These are phyloP conservation scores for Annulohypoxylon stygium DNA, from an alignment of 495 filamentous ascomycete species.

Conservation along the genomic window DNA sequence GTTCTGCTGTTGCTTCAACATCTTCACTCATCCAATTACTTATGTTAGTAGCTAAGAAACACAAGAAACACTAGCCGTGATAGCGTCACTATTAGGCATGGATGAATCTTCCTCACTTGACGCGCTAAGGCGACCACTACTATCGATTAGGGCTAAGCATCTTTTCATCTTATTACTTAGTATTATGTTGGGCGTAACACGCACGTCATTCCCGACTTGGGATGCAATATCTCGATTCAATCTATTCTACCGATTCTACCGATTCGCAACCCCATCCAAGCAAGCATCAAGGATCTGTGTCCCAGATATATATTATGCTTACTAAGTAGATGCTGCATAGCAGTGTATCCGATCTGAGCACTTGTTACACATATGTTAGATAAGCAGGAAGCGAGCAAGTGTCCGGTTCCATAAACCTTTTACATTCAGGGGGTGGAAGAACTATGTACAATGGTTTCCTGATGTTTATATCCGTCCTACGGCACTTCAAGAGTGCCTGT, in stretches of 20 bases:
- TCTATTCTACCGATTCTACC: too few species aligned
- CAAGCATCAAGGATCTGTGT: too few species aligned
- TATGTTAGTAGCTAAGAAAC: neutral
- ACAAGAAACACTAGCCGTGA: neutral
- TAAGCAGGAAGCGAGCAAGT: too few species aligned
- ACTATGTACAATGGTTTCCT: neutral
- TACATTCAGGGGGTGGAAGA: neutral
- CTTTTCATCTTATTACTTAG: too few species aligned
- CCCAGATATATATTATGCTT: too few species aligned
- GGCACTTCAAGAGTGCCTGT: slow-evolving; percentile 56
- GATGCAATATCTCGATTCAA: too few species aligned
- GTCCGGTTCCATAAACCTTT: neutral
- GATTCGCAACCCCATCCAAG: too few species aligned
- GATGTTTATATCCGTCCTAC: slow-evolving; percentile 6
- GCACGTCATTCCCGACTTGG: too few species aligned
- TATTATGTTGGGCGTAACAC: too few species aligned
- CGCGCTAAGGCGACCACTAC: neutral
- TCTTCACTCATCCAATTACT: neutral
- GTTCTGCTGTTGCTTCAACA: neutral
- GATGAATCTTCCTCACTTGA: too few species aligned
- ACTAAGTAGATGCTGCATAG: too few species aligned
- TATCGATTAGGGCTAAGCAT: neutral
- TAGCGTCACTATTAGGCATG: neutral
- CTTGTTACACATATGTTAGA: neutral
- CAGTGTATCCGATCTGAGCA: neutral